These are phyloP conservation scores for Anthracocystis walkeri DNA, from an alignment of 1,284 basidiomycete genomes.

Conservation along the genomic window DNA sequence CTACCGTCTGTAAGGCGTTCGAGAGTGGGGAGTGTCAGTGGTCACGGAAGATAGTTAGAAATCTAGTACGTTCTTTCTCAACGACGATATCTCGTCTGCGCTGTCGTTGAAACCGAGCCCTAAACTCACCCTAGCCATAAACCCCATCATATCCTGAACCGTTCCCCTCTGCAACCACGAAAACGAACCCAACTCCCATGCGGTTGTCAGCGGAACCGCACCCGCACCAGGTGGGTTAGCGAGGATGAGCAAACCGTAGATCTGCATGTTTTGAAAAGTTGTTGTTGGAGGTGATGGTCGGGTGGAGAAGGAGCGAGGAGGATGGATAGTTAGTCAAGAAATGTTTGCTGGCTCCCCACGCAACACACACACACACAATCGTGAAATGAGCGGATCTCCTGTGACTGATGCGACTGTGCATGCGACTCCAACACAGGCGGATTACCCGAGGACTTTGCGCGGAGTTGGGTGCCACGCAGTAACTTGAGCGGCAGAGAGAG, in stretches of 20 bases:
- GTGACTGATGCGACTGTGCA: conserved; percentile 6
- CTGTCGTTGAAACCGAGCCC: no score
- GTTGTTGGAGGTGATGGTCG: conserved; percentile 1
- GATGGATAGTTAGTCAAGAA: neutral
- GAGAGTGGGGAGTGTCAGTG: conserved; percentile 59
- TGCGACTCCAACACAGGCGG: conserved; percentile 3
- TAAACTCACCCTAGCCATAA: conserved; percentile 68
- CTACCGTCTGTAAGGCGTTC: conserved; percentile 76
- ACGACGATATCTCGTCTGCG: no score
- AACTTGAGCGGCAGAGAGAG: neutral
- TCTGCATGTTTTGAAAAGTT: conserved; percentile 31
- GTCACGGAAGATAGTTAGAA: neutral
- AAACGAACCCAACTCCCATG: conserved; percentile 89
- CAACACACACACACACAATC: no score
- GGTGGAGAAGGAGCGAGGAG: conserved; percentile 1
- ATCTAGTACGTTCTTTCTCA: neutral
- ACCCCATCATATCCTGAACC: conserved; percentile 69
- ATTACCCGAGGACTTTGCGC: neutral
- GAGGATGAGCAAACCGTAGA: conserved; percentile 61
- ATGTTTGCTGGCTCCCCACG: neutral
- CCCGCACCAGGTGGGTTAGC: conserved; percentile 65
- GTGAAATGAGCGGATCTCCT: no score
- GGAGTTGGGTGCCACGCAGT: neutral
- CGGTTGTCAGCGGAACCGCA: conserved; percentile 77
- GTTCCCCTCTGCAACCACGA: conserved; percentile 87